Base-by-base conservation (phyloP, 192 early-diverging fungal genomes). In the Kappamyces sp. region DNA sequence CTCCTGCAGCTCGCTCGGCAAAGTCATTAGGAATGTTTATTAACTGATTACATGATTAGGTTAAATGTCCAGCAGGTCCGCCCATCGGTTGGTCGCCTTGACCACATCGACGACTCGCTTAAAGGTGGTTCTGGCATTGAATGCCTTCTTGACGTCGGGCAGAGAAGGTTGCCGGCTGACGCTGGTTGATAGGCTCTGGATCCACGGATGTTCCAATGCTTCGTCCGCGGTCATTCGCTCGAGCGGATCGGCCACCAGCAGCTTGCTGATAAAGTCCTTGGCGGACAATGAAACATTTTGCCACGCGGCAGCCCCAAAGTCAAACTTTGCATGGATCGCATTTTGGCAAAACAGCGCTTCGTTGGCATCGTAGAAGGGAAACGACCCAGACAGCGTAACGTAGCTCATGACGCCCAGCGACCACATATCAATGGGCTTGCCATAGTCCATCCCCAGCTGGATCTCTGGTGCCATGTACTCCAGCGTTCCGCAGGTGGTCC, bases 281-380 rank as follows among this genome's bases (percentile, higher is more conserved):
- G 90, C 90, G 23, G 23, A 23, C 23, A 23, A 23, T 23, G 23
- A 23, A 23, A 23, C 23, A 23, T 23, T 23, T 23, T 23, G 23
- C 23, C 23, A 23, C 23, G 23, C 23, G 23, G 23, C 23, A 23
- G 23, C 23, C 23, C 23, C 23, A 23, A 23, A 23, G 23, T 23
- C 23, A 23, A 23, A 23, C 0, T 23, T 23, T 23, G 23, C 23
- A 23, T 23, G 23, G 23, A 23, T 23, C 23, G 23, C 23, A 23
- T 23, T 23, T 23, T 23, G 23, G 23, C 23, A 98, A 59, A 96
- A 94, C 74, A 97, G 92, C 60, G 94, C 92, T 68, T 97, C 95
- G 65, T 94, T 90, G 35, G 92, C 90, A 47, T 94, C 92, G 42
- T 84, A 76, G 82, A 97, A 98, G 41, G 94, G 94, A 5, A 87